Evolutionary conservation across 371 early-diverging fungal genomes (phyloP), one percentile per base, ranked within the genome.

Genomic region (Batkoa obscura): DNA sequence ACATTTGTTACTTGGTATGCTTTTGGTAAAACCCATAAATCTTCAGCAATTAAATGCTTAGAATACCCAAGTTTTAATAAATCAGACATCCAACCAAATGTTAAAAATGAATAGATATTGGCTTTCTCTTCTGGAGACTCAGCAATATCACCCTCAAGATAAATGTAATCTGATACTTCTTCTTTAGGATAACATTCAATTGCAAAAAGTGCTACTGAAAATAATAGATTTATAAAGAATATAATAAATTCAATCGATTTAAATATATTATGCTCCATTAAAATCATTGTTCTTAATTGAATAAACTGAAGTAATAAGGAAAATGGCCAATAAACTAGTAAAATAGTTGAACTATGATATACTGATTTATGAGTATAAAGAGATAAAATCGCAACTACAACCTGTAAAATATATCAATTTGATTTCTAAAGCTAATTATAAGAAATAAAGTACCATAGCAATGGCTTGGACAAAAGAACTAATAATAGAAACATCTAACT

Each of bases 41-140:
- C 93, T 34, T 80, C 81, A 68, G 77, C 74, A 0, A 66, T 70
- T 56, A 92, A 67, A n/a, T 78, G 82, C 58, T 84, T 83, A 36
- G 66, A 59, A 59, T 77, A 78, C 1, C 94, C 97, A 23, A 79
- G 66, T 51, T 81, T 80, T 75, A 96, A 85, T 62, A 94, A 60
- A 3, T 79, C 78, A 37, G 84, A 81, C 81, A 96, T 86, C 97
- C 97, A 96, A 37, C 76, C 69, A 65, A 94, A 96, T 0, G 83
- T 77, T 5, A 90, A 64, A 36, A 75, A 68, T 9, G 88, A 83
- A 61, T 91, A 91, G 38, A 96, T 78, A 60, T 87, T 85, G 37
- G 92, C 82, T 9, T 72, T 74, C 23, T 77, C 80, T 60, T 94
- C 94, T 2, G 88, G 90, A 43, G 73, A 68, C 62, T 50, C 36